These are phyloP conservation scores for Suillus paluster DNA, from an alignment of 768 basidiomycete species.

Conservation along the genomic window DNA sequence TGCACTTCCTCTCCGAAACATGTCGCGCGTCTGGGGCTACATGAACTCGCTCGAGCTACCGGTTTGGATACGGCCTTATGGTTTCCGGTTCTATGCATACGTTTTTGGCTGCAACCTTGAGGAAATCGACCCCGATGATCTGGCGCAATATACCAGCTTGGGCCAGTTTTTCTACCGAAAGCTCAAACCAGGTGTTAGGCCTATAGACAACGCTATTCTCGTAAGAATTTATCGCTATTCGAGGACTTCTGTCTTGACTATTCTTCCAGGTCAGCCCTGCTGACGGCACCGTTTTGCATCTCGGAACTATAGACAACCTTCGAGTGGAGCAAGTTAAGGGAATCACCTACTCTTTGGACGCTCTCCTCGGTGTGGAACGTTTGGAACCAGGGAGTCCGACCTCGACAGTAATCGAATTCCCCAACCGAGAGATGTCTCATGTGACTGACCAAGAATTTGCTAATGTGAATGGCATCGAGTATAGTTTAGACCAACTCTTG, in stretches of 20 bases:
- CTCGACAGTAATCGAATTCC: constrained; percentile 45
- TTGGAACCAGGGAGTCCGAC: constrained; percentile 45
- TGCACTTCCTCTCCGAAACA: constrained; percentile 89
- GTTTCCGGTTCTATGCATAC: constrained; percentile 82
- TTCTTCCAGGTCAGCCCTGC: constrained; percentile 84
- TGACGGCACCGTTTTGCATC: constrained; percentile 91
- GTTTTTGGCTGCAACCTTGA: constrained; percentile 95
- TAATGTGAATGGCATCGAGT: constrained; percentile 95
- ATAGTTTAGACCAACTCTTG: constrained; percentile 89
- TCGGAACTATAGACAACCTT: constrained; percentile 78
- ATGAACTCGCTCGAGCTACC: constrained; percentile 92
- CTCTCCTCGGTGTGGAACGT: constrained; percentile 80
- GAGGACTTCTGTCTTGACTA: not conserved
- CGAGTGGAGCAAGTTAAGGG: constrained; percentile 98
- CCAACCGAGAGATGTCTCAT: constrained; percentile 55
- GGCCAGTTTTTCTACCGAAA: constrained; percentile 96
- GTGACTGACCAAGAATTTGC: constrained; percentile 93
- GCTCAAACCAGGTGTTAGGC: constrained; percentile 80
- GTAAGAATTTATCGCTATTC: constrained; percentile 44
- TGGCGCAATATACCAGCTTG: constrained; percentile 81
- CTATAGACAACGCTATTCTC: constrained; percentile 74
- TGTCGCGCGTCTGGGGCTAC: constrained; percentile 98
- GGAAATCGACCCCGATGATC: constrained; percentile 82
- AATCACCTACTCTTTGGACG: constrained; percentile 94
- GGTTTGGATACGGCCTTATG: constrained; percentile 92